Base-by-base conservation (phyloP, 805 yeast species). In the Saccharomycopsis vini region DNA sequence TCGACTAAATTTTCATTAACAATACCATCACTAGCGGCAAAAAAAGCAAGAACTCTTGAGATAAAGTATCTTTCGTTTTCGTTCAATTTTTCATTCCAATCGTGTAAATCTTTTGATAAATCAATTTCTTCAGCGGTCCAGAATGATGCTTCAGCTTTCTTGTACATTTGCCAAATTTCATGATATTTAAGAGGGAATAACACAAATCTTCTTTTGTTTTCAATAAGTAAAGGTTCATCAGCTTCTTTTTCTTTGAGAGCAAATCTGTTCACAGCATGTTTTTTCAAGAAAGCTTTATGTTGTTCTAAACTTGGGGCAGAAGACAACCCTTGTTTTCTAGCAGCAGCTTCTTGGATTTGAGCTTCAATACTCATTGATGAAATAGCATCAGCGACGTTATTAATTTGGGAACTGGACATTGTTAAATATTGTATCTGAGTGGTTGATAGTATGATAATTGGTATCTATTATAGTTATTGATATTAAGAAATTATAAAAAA, bases 101-200 rank as follows among this genome's bases (percentile, higher is more conserved):
- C 98, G 57, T 75, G 75, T 49, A 73, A 61, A 65, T 90, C 98
- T 72, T 90, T 92, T 44, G 94, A 80, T 52, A 90, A 76, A 67
- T 90, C 98, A 54, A 90, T 88, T 69, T 92, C 98, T 71, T 90
- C 98, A 39, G 97, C 97, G 33, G 97, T 92, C 98, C 98, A 90
- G 75, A 90, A 90, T 4, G 97, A 90, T 13, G 98, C 98, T 73
- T 92, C 98, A 41, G 97, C 97, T 69, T 90, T 87, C 73, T 90
- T 90, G 69, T 90, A 90, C 73, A 94, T 89, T 66, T 90, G 95
- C 97, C 97, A 90, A 63, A 90, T 85, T 69, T 90, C 97, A 62
- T 89, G 90, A 71, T 88, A 92, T 68, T 85, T 83, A 68, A 90
- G 87, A 54, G 98, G 98, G 78, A 89, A 89, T 49, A 90, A 69